Percentiles rank a stretch among this genome's conserved stretches.
phyloP scores from a whole-genome alignment of 257 asterid genomes.

The Petunia axillaris region DNA sequence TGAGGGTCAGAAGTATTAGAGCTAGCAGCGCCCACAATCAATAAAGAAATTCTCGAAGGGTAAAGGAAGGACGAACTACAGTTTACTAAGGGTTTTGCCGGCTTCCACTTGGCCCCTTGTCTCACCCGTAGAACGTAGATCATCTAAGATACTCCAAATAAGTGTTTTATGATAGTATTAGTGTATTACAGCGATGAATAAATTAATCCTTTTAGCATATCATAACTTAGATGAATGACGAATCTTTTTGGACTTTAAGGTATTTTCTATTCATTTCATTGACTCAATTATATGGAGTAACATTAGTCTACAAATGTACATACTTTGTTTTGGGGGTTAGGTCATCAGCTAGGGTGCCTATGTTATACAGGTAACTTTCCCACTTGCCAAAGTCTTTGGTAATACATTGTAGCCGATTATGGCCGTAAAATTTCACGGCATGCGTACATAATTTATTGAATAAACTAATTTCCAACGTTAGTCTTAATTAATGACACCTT shows the following conservation, averaged over 20 bases:
- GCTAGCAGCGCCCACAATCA: too few species aligned
- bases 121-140: neutral
- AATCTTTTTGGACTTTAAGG: neutral
- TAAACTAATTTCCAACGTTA: constrained; percentile 12
- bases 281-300: neutral
- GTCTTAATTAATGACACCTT: neutral
- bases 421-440: constrained; percentile 24
- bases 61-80: neutral
- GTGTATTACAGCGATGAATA: neutral
- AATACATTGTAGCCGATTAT: constrained; percentile 8
- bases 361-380: neutral
- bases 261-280: neutral
- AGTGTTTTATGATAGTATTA: neutral
- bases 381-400: neutral
- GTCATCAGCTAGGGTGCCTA: constrained; percentile 13
- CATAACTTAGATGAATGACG: constrained; percentile 14
- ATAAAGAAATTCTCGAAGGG: too few species aligned
- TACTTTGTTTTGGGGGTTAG: constrained; percentile 1
- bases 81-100: neutral
- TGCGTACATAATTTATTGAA: constrained; percentile 1
- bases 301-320: neutral
- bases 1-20: too few species aligned
- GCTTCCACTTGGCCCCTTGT: constrained; percentile 11
- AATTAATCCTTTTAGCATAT: neutral
- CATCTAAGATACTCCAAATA: neutral